Evolutionary conservation across 1,284 basidiomycete species (phyloP).

Genomic region (Xerocomus cyaneibrunnescens): DNA sequence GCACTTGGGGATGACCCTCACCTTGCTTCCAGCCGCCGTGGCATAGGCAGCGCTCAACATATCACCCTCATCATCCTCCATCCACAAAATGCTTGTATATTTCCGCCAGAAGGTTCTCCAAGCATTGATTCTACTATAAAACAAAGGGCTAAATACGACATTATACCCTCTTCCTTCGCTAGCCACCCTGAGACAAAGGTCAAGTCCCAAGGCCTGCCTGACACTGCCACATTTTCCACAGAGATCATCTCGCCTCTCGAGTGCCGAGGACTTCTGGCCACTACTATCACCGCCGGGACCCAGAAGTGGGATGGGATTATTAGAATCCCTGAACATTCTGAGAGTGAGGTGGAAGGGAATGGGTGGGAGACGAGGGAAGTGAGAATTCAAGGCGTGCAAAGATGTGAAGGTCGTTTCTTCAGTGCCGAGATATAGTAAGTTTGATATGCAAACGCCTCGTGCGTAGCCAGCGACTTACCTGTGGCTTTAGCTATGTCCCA

Average conservation of each 20-base stretch:
- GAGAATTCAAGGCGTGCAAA: conserved; percentile 34
- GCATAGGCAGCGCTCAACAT: conserved; percentile 34
- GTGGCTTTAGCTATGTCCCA: conserved; percentile 44
- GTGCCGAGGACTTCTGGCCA: conserved; percentile 44
- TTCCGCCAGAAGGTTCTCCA: conserved; percentile 30
- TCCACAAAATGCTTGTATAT: conserved; percentile 40
- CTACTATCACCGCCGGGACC: conserved; percentile 29
- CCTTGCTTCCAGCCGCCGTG: conserved; percentile 42
- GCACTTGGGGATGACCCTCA: conserved; percentile 1
- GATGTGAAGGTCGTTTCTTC: conserved; percentile 40
- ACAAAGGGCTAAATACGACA: conserved; percentile 8
- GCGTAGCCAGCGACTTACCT: neutral
- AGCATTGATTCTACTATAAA: conserved; percentile 19
- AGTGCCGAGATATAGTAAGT: conserved; percentile 46
- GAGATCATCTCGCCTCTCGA: conserved; percentile 42
- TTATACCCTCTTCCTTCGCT: conserved; percentile 14
- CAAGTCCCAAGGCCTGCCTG: conserved; percentile 1
- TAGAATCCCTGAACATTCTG: conserved; percentile 39
- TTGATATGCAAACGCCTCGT: neutral
- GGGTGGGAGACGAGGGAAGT: conserved; percentile 25
- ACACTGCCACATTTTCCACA: conserved; percentile 33
- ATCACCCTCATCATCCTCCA: conserved; percentile 47
- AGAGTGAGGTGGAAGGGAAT: conserved; percentile 5
- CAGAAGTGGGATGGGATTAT: conserved; percentile 51
- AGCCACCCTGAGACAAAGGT: conserved; percentile 14